Evolutionary conservation across 2,329 filamentous ascomycete genomes (phyloP).

Genomic region (Colletotrichum sojae): DNA sequence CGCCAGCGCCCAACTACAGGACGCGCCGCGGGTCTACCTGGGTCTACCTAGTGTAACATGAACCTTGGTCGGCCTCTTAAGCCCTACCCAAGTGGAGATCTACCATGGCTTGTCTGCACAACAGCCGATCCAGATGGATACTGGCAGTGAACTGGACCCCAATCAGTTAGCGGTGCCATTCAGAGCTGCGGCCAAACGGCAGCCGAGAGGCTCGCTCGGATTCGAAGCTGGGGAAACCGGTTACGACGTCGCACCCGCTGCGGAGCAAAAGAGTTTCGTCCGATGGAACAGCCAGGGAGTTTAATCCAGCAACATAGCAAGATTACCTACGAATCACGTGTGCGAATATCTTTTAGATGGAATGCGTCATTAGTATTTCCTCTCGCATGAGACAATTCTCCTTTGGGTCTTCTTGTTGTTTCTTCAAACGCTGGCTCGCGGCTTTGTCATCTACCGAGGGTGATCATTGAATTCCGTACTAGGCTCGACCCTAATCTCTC

Average conservation of each 20-base stretch:
- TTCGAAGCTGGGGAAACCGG: conserved; percentile 7
- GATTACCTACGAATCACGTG: background rate
- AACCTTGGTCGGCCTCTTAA: too few relatives aligned
- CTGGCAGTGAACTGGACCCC: too few relatives aligned
- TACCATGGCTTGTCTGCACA: too few relatives aligned
- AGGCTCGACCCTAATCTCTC: background rate
- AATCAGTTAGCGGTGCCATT: background rate
- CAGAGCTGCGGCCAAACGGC: background rate
- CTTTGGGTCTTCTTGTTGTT: background rate
- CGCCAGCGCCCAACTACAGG: too few relatives aligned
- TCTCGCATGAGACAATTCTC: too few relatives aligned
- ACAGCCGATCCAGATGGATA: too few relatives aligned
- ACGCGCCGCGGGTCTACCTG: too few relatives aligned
- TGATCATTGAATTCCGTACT: too few relatives aligned
- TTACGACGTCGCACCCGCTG: conserved; percentile 12
- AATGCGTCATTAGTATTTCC: background rate
- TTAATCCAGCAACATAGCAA: background rate
- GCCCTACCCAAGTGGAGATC: too few relatives aligned
- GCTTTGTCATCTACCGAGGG: background rate
- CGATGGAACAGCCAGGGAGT: background rate
- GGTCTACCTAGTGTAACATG: too few relatives aligned
- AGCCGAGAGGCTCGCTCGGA: conserved; percentile 13
- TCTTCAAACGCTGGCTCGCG: too few relatives aligned
- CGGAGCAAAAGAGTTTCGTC: conserved; percentile 15
- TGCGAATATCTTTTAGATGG: too few relatives aligned